Conservation (phyloP, 768 basidiomycete genomes). For the Dendrothele bispora region DNA sequence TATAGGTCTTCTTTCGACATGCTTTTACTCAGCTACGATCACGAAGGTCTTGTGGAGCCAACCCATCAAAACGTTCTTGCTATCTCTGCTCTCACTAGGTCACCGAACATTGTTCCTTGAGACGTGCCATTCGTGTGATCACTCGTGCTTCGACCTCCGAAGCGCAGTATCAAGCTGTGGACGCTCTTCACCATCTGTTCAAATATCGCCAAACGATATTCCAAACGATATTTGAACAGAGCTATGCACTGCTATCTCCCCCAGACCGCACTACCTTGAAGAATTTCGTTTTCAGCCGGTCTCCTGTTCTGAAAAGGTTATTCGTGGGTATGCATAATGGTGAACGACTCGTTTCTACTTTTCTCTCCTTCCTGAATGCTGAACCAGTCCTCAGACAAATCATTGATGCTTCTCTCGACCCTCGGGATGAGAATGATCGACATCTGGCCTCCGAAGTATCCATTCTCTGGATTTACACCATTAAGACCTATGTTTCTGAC, state of each 20-base stretch:
- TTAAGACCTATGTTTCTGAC: constrained; percentile 13
- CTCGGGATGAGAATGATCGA: constrained; percentile 34
- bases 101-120: constrained; percentile 28
- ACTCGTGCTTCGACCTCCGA: constrained; percentile 30
- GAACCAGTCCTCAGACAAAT: constrained; percentile 41
- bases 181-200: constrained; percentile 37
- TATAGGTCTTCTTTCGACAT: constrained; percentile 39
- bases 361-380: not conserved
- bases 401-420: constrained; percentile 38
- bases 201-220: too few species aligned
- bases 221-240: constrained; percentile 30
- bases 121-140: constrained; percentile 37
- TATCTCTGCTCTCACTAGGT: constrained; percentile 25
- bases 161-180: constrained; percentile 14
- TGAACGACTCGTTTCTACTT: constrained; percentile 10
- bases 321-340: constrained; percentile 36
- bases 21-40: constrained; percentile 39
- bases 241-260: constrained; percentile 24
- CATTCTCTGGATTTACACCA: constrained; percentile 38
- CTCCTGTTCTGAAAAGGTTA: constrained; percentile 31
- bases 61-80: constrained; percentile 34
- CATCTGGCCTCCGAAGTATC: constrained; percentile 40
- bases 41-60: constrained; percentile 23
- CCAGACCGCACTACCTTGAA: constrained; percentile 38
- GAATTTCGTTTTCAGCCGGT: constrained; percentile 34